These are phyloP conservation scores for Verticillium longisporum DNA, from an alignment of 2,329 filamentous ascomycete genomes.

Conservation along the genomic window DNA sequence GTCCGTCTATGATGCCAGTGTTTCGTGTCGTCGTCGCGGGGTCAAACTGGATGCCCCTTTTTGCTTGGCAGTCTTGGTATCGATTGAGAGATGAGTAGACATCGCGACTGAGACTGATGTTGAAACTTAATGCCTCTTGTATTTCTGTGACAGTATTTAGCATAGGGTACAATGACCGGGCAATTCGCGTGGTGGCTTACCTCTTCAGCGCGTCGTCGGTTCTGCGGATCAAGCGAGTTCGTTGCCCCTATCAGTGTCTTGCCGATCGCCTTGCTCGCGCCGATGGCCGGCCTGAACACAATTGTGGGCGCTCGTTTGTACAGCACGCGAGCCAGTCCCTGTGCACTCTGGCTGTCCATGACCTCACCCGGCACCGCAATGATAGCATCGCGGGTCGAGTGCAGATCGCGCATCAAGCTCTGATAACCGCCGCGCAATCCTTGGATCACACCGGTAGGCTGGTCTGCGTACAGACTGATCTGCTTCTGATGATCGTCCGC, in stretches of 20 bases:
- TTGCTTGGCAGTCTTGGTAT: background rate
- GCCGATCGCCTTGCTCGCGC: constrained; percentile 79
- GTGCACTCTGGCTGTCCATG: constrained; percentile 76
- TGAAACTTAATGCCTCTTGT: constrained; percentile 32
- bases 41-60: background rate
- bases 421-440: constrained; percentile 78
- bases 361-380: constrained; percentile 91
- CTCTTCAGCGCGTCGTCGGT: constrained; percentile 77
- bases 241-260: constrained; percentile 88
- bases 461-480: constrained; percentile 88
- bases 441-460: constrained; percentile 82
- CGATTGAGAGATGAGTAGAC: background rate
- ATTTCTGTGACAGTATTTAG: constrained; percentile 32
- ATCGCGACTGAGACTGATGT: too few species aligned
- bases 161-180: background rate
- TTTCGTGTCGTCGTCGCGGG: background rate
- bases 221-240: constrained; percentile 80
- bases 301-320: constrained; percentile 83
- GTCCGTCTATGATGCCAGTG: constrained; percentile 11
- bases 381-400: constrained; percentile 81
- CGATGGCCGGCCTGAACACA: constrained; percentile 83
- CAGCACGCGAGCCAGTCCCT: constrained; percentile 73
- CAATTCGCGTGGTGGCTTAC: constrained; percentile 52
- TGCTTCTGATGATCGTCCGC: constrained; percentile 59
- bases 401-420: constrained; percentile 79